These are phyloP conservation scores for Talaromyces sp. DNA, from an alignment of 2,329 filamentous ascomycete genomes.

Conservation along the genomic window DNA sequence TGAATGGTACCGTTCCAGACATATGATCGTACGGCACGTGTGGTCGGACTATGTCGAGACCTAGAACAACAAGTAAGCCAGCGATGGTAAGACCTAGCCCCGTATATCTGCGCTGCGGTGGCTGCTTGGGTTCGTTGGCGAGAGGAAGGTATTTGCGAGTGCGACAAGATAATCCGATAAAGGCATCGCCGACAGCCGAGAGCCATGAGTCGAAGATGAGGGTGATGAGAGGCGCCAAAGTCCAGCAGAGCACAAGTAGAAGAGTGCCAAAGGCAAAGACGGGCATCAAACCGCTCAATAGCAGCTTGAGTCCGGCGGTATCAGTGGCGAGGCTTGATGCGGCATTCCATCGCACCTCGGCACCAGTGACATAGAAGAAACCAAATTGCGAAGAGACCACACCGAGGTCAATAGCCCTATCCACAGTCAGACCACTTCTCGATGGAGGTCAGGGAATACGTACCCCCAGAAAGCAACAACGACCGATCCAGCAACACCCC, in stretches of 20 bases:
- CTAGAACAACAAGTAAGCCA: not conserved
- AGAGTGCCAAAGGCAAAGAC: constrained; percentile 24
- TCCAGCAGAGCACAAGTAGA: constrained; percentile 24
- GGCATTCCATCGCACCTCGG: constrained; percentile 32
- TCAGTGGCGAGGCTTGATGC: constrained; percentile 29
- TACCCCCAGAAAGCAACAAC: constrained; percentile 25
- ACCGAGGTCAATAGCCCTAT: constrained; percentile 24
- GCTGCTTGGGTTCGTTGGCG: constrained; percentile 10
- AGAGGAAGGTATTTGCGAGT: constrained; percentile 20
- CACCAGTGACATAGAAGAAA: constrained; percentile 32
- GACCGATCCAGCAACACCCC: constrained; percentile 20
- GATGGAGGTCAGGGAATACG: constrained; percentile 14
- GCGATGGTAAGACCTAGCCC: not conserved
- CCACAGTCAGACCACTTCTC: not conserved
- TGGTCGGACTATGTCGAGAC: constrained; percentile 26
- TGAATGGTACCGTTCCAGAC: constrained; percentile 30
- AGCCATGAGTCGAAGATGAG: constrained; percentile 24
- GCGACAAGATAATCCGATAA: constrained; percentile 17
- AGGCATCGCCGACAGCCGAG: constrained; percentile 21
- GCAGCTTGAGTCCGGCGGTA: constrained; percentile 28
- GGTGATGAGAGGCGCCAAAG: constrained; percentile 23
- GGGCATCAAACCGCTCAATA: constrained; percentile 30
- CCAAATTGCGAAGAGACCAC: constrained; percentile 29
- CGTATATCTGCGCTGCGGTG: not conserved
- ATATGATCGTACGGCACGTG: constrained; percentile 31